Base-by-base conservation (phyloP, 495 filamentous ascomycete genomes). In the Geoglossum glabrum region DNA sequence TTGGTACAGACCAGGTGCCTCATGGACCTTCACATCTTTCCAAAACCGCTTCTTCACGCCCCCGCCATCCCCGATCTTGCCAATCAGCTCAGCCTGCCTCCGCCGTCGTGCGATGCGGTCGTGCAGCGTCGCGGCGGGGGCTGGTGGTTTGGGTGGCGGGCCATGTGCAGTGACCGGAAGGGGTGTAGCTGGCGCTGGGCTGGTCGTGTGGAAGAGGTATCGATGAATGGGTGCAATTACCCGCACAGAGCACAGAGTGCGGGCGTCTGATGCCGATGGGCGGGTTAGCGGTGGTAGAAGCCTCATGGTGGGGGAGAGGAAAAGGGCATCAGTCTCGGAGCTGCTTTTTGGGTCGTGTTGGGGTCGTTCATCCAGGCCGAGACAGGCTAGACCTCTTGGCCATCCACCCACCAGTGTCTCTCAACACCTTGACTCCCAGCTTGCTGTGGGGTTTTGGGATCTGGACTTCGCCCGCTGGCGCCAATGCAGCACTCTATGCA, bases 131-230 rank as follows among this genome's bases (percentile, higher is more conserved):
- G 77, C 70, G 3, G 75, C 66, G 10, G 87, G 79, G 15, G 74
- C 67, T 0, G 90, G 89, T 9, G 84, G 77, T 61, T 79, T 75
- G 0, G 90, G 90, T 3, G 90, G 90, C 46, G 90, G 90, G 4
- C 87, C 90, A 56, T 86, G 81, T 25, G 86, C 81, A 40, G 85
- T 86, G 56, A 86, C 76, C 31, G 88, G 81, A 21, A 83, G 73
- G 21, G 80, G 75, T 52, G 73, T 76, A 15, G 83, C 83, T 27
- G 69, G 66, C 54, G 66, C 65, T n/a, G 70, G 60, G 11, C 74
- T 40, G 6, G 74, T 74, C 4, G 74, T 77, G 65, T 82, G 76
- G n/a, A 85, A 21, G 3, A 54, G 33, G 54, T 31, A 45, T 56
- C 25, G 17, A 17, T 38, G 40, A n/a, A 30, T 28, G 49, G 49